Evolutionary conservation across 805 yeast species (phyloP), one percentile per base, ranked within the genome.

Genomic region (Schwanniomyces occidentalis): DNA sequence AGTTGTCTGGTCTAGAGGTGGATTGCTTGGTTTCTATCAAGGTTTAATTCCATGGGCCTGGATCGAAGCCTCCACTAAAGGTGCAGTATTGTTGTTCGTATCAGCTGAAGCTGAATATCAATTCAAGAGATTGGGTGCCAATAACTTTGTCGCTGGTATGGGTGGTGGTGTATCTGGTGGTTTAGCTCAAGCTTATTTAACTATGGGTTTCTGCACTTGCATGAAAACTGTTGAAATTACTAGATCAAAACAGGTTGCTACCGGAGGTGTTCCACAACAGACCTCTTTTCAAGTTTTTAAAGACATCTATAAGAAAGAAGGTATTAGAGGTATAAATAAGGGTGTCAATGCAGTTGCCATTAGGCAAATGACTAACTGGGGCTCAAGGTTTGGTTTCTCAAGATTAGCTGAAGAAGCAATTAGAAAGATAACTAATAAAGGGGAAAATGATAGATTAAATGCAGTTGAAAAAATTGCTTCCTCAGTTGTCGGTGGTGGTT

Each of bases 11-110:
- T 75, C 93, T 10, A 80, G 99, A 54, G 99, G 99, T 46, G 99
- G 99, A 34, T 52, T 83, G 12, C 57, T 77, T 18, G 99, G 98
- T 0, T 93, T 90, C 68, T 93, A 90, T 66, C 99, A 93, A 63
- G 99, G 99, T 20, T 73, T 93, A 57, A 90, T 91, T 46, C 99
- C 99, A 30, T 93, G 99, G 99, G 99, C 98, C 5, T 90, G 98
- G 97, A 85, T 93, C 49, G 99, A 91, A 65, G 99, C 96, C 7
- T 85, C 96, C n/a, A 93, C 99, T 23, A 93, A 93, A 63, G 99
- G 99, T 60, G 97, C 98, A 4, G 96, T 90, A 6, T 71, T 93
- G 37, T 72, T 93, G 48, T 93, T 93, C 52, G 96, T 89, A 21
- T 83, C 95, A 29, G 80, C 95, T 29, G 98, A 93, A 58, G 85